These are phyloP conservation scores for Pichia sp. DNA, from an alignment of 1,139 yeast genomes.

Conservation along the genomic window DNA sequence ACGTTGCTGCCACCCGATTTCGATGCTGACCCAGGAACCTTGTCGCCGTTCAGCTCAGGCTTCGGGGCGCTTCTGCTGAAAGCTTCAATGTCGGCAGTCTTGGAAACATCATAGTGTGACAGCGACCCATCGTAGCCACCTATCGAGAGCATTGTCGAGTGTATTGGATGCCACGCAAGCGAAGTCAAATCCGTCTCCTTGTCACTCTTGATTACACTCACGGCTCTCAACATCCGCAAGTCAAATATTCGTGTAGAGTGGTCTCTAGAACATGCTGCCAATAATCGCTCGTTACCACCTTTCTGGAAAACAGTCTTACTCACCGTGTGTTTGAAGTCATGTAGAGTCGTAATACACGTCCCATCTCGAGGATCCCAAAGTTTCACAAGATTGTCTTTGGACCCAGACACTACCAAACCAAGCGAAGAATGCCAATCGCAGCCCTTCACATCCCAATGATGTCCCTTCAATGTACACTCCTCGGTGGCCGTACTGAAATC, in stretches of 20 bases:
- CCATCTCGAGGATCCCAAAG: conserved; percentile 93
- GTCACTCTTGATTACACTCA: conserved; percentile 61
- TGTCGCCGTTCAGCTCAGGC: background rate
- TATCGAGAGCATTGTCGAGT: conserved; percentile 71
- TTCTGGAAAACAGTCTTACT: conserved; percentile 74
- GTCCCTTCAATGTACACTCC: conserved; percentile 79
- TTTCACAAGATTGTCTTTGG: conserved; percentile 89
- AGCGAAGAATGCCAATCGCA: conserved; percentile 94
- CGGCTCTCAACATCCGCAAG: conserved; percentile 75
- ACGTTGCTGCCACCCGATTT: background rate
- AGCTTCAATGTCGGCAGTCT: conserved; percentile 30
- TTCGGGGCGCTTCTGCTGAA: conserved; percentile 1
- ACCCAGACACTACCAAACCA: conserved; percentile 82
- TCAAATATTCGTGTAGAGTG: conserved; percentile 85
- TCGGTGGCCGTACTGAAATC: conserved; percentile 86
- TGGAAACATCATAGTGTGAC: conserved; percentile 68
- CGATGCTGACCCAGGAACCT: background rate
- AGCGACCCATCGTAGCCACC: conserved; percentile 90
- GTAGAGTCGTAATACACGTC: conserved; percentile 69
- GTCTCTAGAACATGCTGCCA: conserved; percentile 88
- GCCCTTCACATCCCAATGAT: conserved; percentile 97
- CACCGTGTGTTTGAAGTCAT: conserved; percentile 92
- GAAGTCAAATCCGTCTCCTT: conserved; percentile 84
- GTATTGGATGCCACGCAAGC: conserved; percentile 89
- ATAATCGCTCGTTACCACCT: conserved; percentile 56